Evolutionary conservation across 768 basidiomycete genomes (phyloP), one percentile per base, ranked within the genome.

Genomic region (Pleurotus tuoliensis): DNA sequence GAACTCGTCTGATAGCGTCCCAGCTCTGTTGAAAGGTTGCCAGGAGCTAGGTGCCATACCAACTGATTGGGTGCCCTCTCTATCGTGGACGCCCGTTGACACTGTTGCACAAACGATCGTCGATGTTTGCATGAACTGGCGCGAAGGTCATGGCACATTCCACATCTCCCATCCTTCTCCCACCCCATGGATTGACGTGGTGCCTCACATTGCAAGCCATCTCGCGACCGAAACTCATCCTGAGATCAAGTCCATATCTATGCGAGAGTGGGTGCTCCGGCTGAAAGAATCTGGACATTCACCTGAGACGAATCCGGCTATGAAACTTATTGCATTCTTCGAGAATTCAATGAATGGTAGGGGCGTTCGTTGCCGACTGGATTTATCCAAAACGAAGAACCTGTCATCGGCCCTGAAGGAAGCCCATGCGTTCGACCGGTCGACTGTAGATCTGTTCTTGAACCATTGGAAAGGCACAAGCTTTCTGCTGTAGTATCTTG

Each of bases 1-100:
- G 69, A 63, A 64, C 24, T 63, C 60, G 34, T 60, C 61, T 1
- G 66, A 71, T 25, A 69, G 69, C 64, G 59, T 71, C 3, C 69
- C 70, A 1, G 58, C 58, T 47, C 58, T 70, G 5, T 63, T 69
- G 56, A 67, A 64, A 56, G 66, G 65, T 0, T 59, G 66, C 38
- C 30, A 54, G 24, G 18, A 15, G 24, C 38, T 54, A 18, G 52
- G 52, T n/a, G 20, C 16, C 38, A 11, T 54, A 18, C 34, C 34
- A n/a, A 54, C 40, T 20, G 37, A 38, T 40, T 43, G 27, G 27
- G 51, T 22, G 3, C 25, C 51, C 30, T 34, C 41, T 20, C 12
- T 54, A 15, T 13, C 52, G 41, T 41, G 27, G 52, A 38, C 40
- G 12, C 52, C 52, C 44, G 52, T 43, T 43, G 38, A 54, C 38